phyloP scores from a whole-genome alignment of 2,329 filamentous ascomycete genomes.

The Calonectria honghensis region DNA sequence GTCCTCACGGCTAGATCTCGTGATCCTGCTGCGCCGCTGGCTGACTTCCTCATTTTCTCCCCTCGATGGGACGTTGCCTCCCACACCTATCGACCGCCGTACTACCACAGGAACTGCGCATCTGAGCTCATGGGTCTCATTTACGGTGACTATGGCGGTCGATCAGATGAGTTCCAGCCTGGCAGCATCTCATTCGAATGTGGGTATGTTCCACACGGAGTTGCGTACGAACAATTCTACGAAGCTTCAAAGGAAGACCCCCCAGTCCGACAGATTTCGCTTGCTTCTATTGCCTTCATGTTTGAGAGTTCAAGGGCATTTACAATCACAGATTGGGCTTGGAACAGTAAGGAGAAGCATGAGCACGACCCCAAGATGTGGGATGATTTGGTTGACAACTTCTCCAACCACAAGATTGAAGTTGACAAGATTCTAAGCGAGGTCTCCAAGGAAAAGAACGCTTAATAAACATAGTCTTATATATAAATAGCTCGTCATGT shows the following conservation, averaged over 20 bases:
- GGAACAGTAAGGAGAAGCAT: constrained; percentile 53
- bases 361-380: constrained; percentile 55
- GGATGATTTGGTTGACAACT: constrained; percentile 52
- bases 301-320: constrained; percentile 51
- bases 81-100: constrained; percentile 78
- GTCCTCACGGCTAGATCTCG: constrained; percentile 77
- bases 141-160: constrained; percentile 58
- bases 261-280: constrained; percentile 47
- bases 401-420: constrained; percentile 48
- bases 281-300: constrained; percentile 51
- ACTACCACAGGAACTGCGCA: constrained; percentile 78
- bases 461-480: background rate
- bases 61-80: constrained; percentile 79
- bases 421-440: constrained; percentile 38
- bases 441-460: background rate
- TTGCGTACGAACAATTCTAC: constrained; percentile 60
- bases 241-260: constrained; percentile 47
- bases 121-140: constrained; percentile 75
- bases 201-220: constrained; percentile 46
- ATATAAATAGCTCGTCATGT: background rate
- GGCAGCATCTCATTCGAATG: constrained; percentile 46
- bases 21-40: constrained; percentile 71
- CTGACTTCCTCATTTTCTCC: constrained; percentile 81
- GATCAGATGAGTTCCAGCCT: constrained; percentile 45
- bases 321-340: constrained; percentile 52